phyloP scores from a whole-genome alignment of 768 basidiomycete species.

The Boletus sensibilis region DNA sequence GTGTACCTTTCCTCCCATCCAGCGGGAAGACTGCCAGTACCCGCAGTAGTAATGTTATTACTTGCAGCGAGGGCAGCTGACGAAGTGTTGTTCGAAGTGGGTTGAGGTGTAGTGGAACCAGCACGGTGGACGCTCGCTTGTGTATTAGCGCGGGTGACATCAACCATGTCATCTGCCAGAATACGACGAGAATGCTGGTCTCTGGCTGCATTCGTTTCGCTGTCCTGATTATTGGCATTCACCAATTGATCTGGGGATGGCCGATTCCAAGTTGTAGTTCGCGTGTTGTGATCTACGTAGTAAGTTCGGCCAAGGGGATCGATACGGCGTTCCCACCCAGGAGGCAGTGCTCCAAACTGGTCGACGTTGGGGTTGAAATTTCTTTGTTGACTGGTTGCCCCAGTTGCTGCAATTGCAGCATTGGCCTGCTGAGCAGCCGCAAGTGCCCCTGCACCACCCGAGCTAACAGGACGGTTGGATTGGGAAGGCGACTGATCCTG shows the following conservation, averaged over 20 bases:
- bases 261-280: slow-evolving; percentile 96
- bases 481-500: slow-evolving; percentile 29
- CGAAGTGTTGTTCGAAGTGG: slow-evolving; percentile 35
- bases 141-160: slow-evolving; percentile 53
- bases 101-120: slow-evolving; percentile 32
- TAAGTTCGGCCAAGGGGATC: slow-evolving; percentile 96
- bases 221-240: slow-evolving; percentile 69
- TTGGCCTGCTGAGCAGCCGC: slow-evolving; percentile 19
- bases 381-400: slow-evolving; percentile 51
- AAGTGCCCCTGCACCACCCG: slow-evolving; percentile 26
- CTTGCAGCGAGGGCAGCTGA: slow-evolving; percentile 51
- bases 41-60: slow-evolving; percentile 59
- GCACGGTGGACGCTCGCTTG: slow-evolving; percentile 43
- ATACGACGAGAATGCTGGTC: slow-evolving; percentile 84
- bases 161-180: slow-evolving; percentile 83
- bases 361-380: slow-evolving; percentile 96
- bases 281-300: slow-evolving; percentile 98
- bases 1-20: slow-evolving; percentile 99
- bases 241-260: slow-evolving; percentile 76
- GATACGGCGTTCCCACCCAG: slow-evolving; percentile 95
- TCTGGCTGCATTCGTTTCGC: slow-evolving; percentile 80
- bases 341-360: slow-evolving; percentile 86
- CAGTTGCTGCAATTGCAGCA: slow-evolving; percentile 30
- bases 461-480: slow-evolving; percentile 37
- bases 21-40: slow-evolving; percentile 84